phyloP scores from a whole-genome alignment of 306 rosid species.

The Argentina anserina region DNA sequence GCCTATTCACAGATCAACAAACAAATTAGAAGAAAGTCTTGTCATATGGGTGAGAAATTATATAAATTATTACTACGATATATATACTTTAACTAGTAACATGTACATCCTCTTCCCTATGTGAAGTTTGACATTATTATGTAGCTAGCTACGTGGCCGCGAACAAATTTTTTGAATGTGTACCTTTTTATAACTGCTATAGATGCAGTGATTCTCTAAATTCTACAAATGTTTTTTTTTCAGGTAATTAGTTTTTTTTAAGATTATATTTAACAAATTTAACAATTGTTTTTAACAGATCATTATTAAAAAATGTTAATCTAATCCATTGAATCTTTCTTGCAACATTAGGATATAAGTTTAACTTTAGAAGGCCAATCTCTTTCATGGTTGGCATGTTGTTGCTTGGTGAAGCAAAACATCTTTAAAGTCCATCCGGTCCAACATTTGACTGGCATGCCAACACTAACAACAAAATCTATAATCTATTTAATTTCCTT shows the following conservation, averaged over 20 bases:
- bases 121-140: neutral
- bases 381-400: neutral
- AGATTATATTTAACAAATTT: neutral
- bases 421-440: neutral
- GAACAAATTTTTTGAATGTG: neutral
- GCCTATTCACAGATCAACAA: conserved; percentile 66
- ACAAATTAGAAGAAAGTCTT: conserved; percentile 86
- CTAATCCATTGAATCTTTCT: neutral
- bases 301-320: neutral
- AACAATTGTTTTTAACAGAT: neutral
- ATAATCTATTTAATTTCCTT: neutral
- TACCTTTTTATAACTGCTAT: neutral
- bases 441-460: neutral
- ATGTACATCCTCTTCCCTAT: neutral
- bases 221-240: no score
- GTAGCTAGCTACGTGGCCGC: neutral
- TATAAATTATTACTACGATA: neutral
- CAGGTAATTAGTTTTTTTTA: neutral
- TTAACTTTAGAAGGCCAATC: neutral
- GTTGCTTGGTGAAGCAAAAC: neutral
- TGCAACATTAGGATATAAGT: neutral
- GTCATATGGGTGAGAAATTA: conserved; percentile 73
- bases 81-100: neutral
- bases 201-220: neutral
- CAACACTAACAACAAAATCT: neutral